These are phyloP conservation scores for Trametes cubensis DNA, from an alignment of 768 basidiomycete species.

Conservation along the genomic window DNA sequence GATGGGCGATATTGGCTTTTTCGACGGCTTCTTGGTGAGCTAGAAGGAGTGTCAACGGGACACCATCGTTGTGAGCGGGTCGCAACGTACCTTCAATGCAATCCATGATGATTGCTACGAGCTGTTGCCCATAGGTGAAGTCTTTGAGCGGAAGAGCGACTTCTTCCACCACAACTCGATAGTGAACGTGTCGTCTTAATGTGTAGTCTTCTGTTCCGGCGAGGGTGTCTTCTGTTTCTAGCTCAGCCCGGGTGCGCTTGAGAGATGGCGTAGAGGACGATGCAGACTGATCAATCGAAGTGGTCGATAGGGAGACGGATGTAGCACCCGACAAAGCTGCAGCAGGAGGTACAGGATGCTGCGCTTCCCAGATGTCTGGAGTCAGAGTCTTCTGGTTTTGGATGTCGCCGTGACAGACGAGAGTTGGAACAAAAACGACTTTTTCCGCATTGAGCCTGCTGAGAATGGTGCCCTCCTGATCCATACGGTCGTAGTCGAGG, in stretches of 20 bases:
- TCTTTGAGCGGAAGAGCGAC: slow-evolving; percentile 1
- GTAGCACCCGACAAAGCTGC: background rate
- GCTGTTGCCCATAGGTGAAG: background rate
- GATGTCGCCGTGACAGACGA: background rate
- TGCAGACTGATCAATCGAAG: background rate
- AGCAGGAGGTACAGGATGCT: background rate
- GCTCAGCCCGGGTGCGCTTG: background rate
- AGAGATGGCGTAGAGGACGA: background rate
- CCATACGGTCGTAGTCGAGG: background rate
- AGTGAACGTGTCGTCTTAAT: slow-evolving; percentile 4
- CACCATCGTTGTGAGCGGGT: no score
- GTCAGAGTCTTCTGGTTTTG: background rate
- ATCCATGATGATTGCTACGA: background rate
- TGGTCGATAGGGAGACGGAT: background rate
- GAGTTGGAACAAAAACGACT: background rate
- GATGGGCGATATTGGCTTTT: background rate
- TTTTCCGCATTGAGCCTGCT: background rate
- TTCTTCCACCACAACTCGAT: slow-evolving; percentile 12
- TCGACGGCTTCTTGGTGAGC: background rate
- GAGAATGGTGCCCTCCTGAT: background rate
- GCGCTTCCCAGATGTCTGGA: background rate
- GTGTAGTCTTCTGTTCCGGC: background rate
- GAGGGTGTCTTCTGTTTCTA: background rate
- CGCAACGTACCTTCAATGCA: slow-evolving; percentile 1
- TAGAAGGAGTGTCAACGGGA: background rate